Evolutionary conservation across 164 flowering plant genomes (phyloP).

Genomic region (Vitis cinerea): DNA sequence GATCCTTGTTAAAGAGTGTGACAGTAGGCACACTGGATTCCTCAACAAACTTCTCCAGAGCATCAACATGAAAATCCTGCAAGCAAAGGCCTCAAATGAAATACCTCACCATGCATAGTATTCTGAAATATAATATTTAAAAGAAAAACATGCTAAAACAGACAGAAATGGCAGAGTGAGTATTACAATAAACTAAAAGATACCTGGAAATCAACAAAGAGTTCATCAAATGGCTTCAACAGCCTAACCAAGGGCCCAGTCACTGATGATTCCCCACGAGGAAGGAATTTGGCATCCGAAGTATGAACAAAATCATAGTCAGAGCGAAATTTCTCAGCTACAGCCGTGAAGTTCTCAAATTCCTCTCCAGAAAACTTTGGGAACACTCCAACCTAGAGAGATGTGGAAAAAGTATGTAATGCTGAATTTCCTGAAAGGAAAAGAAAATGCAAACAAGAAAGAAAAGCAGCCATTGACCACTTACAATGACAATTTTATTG

Average conservation of each 20-base stretch:
- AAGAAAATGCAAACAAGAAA: background rate
- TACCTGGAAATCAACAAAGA: conserved; percentile 80
- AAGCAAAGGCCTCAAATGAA: conserved; percentile 1
- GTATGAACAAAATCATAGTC: conserved; percentile 91
- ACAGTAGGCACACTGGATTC: conserved; percentile 66
- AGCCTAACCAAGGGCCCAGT: conserved; percentile 65
- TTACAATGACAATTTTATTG: conserved; percentile 63
- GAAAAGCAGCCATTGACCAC: conserved; percentile 16
- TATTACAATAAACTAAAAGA: background rate
- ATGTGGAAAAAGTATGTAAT: background rate
- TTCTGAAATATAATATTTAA: background rate
- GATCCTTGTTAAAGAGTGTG: conserved; percentile 65
- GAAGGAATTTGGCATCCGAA: conserved; percentile 73
- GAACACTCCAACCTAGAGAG: conserved; percentile 80
- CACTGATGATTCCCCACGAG: conserved; percentile 75
- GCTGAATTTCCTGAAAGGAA: background rate
- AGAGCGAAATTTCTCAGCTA: conserved; percentile 78
- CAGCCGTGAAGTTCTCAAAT: conserved; percentile 53
- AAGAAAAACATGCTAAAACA: background rate
- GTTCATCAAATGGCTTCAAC: conserved; percentile 95
- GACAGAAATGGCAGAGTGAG: background rate
- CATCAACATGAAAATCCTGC: conserved; percentile 72
- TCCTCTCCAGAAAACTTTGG: conserved; percentile 83
- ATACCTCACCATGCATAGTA: background rate
- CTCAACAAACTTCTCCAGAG: conserved; percentile 69